Conservation (phyloP, 2,329 filamentous ascomycete genomes). For the Arthrobotrys entomopaga region DNA sequence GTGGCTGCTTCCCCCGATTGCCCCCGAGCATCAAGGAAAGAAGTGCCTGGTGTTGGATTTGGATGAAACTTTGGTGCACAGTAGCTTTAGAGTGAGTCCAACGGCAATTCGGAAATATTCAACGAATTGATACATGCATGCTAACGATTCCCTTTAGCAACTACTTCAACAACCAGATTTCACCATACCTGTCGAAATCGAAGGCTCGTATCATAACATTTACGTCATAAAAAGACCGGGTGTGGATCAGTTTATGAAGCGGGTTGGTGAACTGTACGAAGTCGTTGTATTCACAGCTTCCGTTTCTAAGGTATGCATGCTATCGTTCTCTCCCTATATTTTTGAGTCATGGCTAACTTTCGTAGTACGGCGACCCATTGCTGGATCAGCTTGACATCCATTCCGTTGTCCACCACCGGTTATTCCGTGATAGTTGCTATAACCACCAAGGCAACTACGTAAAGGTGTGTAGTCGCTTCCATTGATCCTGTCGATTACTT, state of each 20-base stretch:
- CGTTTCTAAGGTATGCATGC: conserved; percentile 82
- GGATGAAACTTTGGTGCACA: conserved; percentile 96
- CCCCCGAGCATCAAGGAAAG: conserved; percentile 80
- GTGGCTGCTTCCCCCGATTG: conserved; percentile 82
- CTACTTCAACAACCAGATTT: conserved; percentile 98
- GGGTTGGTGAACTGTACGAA: conserved; percentile 96
- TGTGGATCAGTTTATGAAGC: conserved; percentile 98
- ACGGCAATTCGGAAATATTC: not conserved
- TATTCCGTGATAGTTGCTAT: conserved; percentile 98
- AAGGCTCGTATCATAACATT: conserved; percentile 98
- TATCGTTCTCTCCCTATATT: not conserved
- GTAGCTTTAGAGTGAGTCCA: conserved; percentile 88
- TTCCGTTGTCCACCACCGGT: conserved; percentile 90
- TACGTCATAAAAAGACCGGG: conserved; percentile 99
- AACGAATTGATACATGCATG: not conserved
- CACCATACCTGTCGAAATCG: conserved; percentile 97
- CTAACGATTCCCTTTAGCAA: conserved; percentile 65
- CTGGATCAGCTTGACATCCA: conserved; percentile 98
- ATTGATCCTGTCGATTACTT: conserved; percentile 21
- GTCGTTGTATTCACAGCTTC: conserved; percentile 99
- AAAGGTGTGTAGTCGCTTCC: conserved; percentile 68
- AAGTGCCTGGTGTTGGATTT: conserved; percentile 96
- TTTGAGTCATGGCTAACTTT: conserved; percentile 42
- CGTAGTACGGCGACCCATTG: conserved; percentile 91
- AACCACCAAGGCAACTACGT: conserved; percentile 99